Percentiles rank a stretch among this genome's conserved stretches.
phyloP scores from a whole-genome alignment of 2,329 filamentous ascomycete species.

The Calonectria hongkongensis region DNA sequence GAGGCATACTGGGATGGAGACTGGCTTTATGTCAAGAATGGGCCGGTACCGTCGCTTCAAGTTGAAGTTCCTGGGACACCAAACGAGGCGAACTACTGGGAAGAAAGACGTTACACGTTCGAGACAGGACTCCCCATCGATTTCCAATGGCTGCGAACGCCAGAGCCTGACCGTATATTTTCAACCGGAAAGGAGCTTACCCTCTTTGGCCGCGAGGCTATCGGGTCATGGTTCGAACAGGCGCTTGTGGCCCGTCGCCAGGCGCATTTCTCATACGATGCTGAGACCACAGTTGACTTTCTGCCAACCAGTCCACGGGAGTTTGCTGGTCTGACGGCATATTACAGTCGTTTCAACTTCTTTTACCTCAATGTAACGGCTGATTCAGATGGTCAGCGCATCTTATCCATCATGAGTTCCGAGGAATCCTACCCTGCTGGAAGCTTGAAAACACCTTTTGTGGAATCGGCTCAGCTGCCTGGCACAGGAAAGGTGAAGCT shows the following conservation, averaged over 20 bases:
- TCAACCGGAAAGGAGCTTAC: constrained; percentile 62
- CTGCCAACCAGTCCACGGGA: constrained; percentile 74
- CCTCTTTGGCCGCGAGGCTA: constrained; percentile 70
- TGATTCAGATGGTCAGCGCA: constrained; percentile 72
- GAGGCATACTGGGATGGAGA: constrained; percentile 77
- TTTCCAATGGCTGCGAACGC: constrained; percentile 75
- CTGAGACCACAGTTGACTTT: constrained; percentile 73
- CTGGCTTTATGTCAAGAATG: constrained; percentile 78
- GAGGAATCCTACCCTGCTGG: constrained; percentile 74
- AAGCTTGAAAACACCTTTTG: constrained; percentile 65
- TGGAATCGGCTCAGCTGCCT: constrained; percentile 68
- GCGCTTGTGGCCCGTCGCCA: constrained; percentile 73
- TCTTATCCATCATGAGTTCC: constrained; percentile 74
- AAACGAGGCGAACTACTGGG: constrained; percentile 71
- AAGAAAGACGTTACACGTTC: constrained; percentile 68
- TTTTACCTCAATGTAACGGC: constrained; percentile 78
- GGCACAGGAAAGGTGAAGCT: constrained; percentile 73
- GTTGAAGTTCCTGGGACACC: constrained; percentile 70
- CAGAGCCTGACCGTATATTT: constrained; percentile 73
- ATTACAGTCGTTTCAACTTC: constrained; percentile 80
- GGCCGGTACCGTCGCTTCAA: constrained; percentile 71
- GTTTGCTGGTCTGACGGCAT: constrained; percentile 76
- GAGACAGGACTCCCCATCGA: constrained; percentile 67
- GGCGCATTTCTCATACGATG: constrained; percentile 77
- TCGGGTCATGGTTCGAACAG: constrained; percentile 77